Evolutionary conservation across 192 early-diverging fungal genomes (phyloP), one percentile per base, ranked within the genome.

Genomic region (Paraglomus brasilianum): DNA sequence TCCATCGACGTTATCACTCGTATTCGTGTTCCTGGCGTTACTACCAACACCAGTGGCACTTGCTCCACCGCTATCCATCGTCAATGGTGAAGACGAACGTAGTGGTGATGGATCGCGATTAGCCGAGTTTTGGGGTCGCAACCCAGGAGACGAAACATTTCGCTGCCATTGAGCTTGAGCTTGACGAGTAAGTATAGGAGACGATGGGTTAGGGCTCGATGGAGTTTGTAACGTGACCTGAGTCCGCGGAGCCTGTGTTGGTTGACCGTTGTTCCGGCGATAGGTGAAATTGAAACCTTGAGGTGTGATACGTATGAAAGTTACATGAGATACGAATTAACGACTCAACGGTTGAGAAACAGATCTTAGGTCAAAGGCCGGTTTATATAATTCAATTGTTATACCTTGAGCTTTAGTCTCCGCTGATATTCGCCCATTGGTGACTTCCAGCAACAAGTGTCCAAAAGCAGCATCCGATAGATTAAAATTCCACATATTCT

Each of bases 401-500:
- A 24, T 47, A 71, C 85, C 85, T 53, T 86, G 83, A 13, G 83
- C 75, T 71, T 80, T 78, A 21, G 80, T 82, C 68, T 86, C 85
- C 9, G 83, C 81, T 22, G 77, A 71, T 22, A 86, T 75, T 55
- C 75, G 74, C 8, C 85, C 85, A 21, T 84, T 72, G 47, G 75
- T 75, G 44, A 84, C 70, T 58, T 82, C 78, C 42, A 86, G 69
- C 15, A 84, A 66, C 30, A 86, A 61, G 52, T 79, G 75, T 5
- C 85, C 85, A 61, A 80, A 82, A 45, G 80, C 78, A 40, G 80
- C 78, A 69, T 86, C 85, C 1, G 85, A 83, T 55, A 86, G 60
- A 55, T 86, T 86, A 72, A 86, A 86, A 59, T 86, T 82, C 85
- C 85, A 86, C 77, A 83, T 80, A 66, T 84, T 86, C 64, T 84